A percentile compares a stretch with the other conserved stretches of the same genome.
Conservation (phyloP, 345 rosid species). For the Gossypium ekmanianum region DNA sequence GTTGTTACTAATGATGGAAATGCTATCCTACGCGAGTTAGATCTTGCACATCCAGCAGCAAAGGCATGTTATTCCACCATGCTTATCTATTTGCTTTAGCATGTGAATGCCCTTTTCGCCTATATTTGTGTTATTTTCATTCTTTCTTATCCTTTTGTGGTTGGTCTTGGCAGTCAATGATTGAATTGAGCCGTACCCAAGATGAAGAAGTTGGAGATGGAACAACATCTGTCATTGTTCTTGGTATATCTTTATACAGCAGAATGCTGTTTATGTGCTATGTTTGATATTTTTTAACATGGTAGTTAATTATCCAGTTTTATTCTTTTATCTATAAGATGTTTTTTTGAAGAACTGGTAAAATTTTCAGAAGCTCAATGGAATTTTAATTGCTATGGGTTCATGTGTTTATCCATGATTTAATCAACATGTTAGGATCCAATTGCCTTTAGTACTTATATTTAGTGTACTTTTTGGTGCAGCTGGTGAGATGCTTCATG, state of each 20-base stretch:
- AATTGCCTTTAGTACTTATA: neutral
- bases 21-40: conserved; percentile 87
- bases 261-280: neutral
- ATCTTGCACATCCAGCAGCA: conserved; percentile 94
- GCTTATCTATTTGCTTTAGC: neutral
- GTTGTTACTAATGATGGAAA: conserved; percentile 96
- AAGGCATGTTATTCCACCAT: conserved; percentile 42
- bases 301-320: neutral
- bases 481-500: conserved; percentile 99
- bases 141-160: conserved; percentile 5
- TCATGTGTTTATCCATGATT: neutral
- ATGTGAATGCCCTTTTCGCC: neutral
- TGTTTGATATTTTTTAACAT: neutral
- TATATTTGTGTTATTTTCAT: neutral
- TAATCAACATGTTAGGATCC: neutral
- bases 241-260: conserved; percentile 48
- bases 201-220: conserved; percentile 99
- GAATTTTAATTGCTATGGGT: neutral
- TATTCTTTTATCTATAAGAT: neutral
- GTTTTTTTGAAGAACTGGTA: neutral
- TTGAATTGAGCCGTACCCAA: conserved; percentile 90
- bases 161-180: conserved; percentile 69
- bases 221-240: conserved; percentile 92
- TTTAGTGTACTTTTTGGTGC: conserved; percentile 11
- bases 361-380: neutral